Evolutionary conservation across 2,329 filamentous ascomycete genomes (phyloP).

Genomic region (Eutypa lata): DNA sequence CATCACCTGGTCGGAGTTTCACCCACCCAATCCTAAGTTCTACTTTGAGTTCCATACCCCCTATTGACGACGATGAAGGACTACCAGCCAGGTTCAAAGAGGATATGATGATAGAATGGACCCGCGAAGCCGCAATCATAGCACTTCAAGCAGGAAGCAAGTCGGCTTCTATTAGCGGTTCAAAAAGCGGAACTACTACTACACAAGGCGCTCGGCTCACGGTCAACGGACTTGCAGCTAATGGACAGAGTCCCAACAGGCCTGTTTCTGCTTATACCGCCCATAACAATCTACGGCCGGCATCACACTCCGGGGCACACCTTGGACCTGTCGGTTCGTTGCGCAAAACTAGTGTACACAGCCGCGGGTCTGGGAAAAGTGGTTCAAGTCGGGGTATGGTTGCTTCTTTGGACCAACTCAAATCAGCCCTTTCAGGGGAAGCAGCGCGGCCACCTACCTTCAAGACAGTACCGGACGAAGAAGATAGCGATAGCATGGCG

Average conservation of each 20-base stretch:
- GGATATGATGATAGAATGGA: slow-evolving; percentile 78
- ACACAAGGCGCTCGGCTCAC: slow-evolving; percentile 54
- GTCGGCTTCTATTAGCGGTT: slow-evolving; percentile 73
- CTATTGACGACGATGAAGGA: slow-evolving; percentile 42
- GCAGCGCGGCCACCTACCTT: slow-evolving; percentile 36
- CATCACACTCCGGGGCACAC: slow-evolving; percentile 34
- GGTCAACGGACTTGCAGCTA: slow-evolving; percentile 47
- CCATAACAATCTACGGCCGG: slow-evolving; percentile 48
- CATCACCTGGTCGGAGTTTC: slow-evolving; percentile 65
- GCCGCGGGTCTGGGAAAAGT: slow-evolving; percentile 42
- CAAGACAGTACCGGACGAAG: slow-evolving; percentile 36
- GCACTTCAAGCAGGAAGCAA: slow-evolving; percentile 67
- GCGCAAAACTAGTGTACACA: slow-evolving; percentile 54
- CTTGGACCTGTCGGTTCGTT: slow-evolving; percentile 39
- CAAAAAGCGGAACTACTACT: slow-evolving; percentile 60
- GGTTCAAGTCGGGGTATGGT: slow-evolving; percentile 48
- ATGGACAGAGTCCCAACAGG: slow-evolving; percentile 36
- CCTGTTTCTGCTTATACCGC: slow-evolving; percentile 46
- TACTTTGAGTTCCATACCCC: slow-evolving; percentile 37
- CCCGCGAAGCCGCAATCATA: slow-evolving; percentile 68
- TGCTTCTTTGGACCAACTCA: slow-evolving; percentile 62
- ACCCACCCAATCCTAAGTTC: slow-evolving; percentile 59
- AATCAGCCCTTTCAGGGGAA: slow-evolving; percentile 57
- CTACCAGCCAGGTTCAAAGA: slow-evolving; percentile 68
- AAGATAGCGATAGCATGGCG: slow-evolving; percentile 64